Evolutionary conservation across 352 stramenopile genomes (phyloP), one percentile per base, ranked within the genome.

Genomic region (Phytophthora sansomeana): DNA sequence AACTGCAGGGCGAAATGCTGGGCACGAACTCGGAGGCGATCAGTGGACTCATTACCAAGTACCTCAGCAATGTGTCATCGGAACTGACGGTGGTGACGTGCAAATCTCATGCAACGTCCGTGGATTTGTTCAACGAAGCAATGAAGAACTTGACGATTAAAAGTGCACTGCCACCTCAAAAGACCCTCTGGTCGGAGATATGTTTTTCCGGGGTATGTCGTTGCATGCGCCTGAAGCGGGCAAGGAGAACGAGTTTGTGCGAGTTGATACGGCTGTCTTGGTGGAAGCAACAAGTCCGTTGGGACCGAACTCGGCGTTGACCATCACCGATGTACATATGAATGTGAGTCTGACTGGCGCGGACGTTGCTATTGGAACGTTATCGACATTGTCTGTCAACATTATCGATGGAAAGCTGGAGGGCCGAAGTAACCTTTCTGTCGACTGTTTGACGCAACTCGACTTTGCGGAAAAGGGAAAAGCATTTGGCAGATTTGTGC

Each of bases 11-110:
- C 8, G 68, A 89, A 42, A 94, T 94, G 81, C 57, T 92, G 21
- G 71, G 72, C 4, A 79, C 54, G 1, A 85, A 92, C 49, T 67
- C 72, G n/a, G 67, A 73, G n/a, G 79, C 83, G 1, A 90, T 94
- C 64, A 92, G 81, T 46, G 72, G 58, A 26, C 65, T 94, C n/a
- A 92, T 94, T 53, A 84, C 83, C 24, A 89, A 92, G 42, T 94
- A 91, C 47, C 58, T 94, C 1, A 90, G 86, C 62, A 80, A 87
- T 33, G 62, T 68, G 7, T 75, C 80, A 5, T 78, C 86, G 2
- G 59, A 73, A 1, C 70, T 94, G 38, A 85, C 72, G 0, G 86
- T 92, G 5, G 74, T 85, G n/a, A 80, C 83, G 24, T 94, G 86
- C 49, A 63, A 73, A 2, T 67, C 80, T 19, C 72, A 81, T 32